Evolutionary conservation across 768 basidiomycete species (phyloP), one percentile per base, ranked within the genome.

Genomic region (Tricholoma matsutake): DNA sequence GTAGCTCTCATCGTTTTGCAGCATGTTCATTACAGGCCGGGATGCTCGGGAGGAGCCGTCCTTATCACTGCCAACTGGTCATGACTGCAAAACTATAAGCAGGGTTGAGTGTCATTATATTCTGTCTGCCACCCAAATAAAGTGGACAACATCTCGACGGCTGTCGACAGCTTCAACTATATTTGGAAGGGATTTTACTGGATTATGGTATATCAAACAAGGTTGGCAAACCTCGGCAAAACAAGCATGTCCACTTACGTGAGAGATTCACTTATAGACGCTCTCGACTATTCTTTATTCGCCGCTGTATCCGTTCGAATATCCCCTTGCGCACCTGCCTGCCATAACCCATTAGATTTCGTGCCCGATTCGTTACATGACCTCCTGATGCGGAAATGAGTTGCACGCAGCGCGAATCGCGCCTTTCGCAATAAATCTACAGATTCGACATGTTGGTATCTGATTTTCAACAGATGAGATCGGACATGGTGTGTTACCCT

Each of bases 361-460:
- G 65, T 65, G 56, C 64, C 64, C 69, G 68, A 71, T 71, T 66
- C 67, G 62, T 62, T 37, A 43, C 25, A 31, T 29, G 57, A 22
- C 32, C 61, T 62, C 65, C 56, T 32, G 57, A 68, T 72, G 68
- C 69, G 72, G 73, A 71, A 70, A 69, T 68, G 66, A 68, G 67
- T 68, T 62, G 63, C 61, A 56, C 59, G 61, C 63, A 65, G 63
- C 61, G 64, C 58, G 65, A 70, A 72, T 69, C 70, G 22, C 54
- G 58, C 34, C 64, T 63, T 70, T 54, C 55, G 52, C 59, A 69
- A 71, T 73, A 73, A 71, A 76, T 76, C 75, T 74, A n/a, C n/a
- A 76, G 75, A 76, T 75, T 72, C 67, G 35, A 64, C 52, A 62
- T 68, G 66, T 62, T 56, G 58, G 63, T 67, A 60, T 59, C 56